Evolutionary conservation across 495 filamentous ascomycete species (phyloP), one percentile per base, ranked within the genome.

Genomic region (Entonaema liquescens): DNA sequence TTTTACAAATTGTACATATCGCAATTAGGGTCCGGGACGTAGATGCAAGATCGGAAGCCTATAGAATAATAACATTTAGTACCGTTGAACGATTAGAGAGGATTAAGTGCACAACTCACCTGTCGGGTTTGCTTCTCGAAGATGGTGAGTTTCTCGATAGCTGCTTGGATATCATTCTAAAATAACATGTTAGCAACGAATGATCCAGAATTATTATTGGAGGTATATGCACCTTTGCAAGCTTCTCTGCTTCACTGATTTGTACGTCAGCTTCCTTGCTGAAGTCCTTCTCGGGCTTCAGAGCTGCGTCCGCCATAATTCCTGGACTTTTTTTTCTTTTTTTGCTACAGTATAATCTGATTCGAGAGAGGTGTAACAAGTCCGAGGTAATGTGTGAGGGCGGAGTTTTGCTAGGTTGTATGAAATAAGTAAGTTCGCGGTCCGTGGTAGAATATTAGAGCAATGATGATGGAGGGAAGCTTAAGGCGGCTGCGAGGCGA

Each of bases 91-190:
- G 31, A 21, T 54, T 28, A 44, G 62, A 58, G 29, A 36, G 33
- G 21, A 1, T 19, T 28, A 31, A 33, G 21, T 56, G 57, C 26
- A 17, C 15, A 59, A 69, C 56, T 68, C 79, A 97, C 94, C 88
- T 99, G 95, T 86, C 95, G 88, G 58, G 95, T 90, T 83, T 98
- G 93, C 82, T 98, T 99, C 86, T 99, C 95, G 74, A 99, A 83
- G 21, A 83, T 81, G 40, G 93, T 85, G 59, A 98, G 90, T 86
- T 97, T 98, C 82, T 99, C 95, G 73, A 99, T 91, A 68, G 94
- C 94, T 33, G 86, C 89, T 78, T 90, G 88, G 66, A 94, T 84
- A 82, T 95, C 91, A 76, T 84, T 89, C 92, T 96, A 68, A 26
- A 23, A 50, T 31, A 19, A 9, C 21, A 3, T 13, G 29, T 72